Evolutionary conservation across 495 filamentous ascomycete species (phyloP).

Genomic region (Aspergillus conjunctus): DNA sequence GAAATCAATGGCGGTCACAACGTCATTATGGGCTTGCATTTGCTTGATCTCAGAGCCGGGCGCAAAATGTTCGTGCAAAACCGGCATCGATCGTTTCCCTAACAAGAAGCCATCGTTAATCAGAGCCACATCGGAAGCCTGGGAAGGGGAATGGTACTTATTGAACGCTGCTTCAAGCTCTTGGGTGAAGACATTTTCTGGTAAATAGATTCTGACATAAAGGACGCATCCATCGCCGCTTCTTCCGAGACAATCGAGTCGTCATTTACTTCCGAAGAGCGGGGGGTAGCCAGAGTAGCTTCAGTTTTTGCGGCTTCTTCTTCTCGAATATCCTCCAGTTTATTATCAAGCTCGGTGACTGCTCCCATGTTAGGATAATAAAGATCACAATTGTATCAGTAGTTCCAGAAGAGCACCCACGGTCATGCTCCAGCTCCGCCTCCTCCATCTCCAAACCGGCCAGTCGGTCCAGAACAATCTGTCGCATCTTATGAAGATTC

Average conservation of each 20-base stretch:
- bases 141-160: constrained; percentile 36
- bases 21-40: constrained; percentile 84
- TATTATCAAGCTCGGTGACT: constrained; percentile 84
- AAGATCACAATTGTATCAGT: constrained; percentile 13
- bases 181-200: constrained; percentile 78
- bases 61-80: constrained; percentile 93
- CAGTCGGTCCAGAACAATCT: constrained; percentile 87
- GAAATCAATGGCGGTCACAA: constrained; percentile 89
- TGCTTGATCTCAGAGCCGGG: constrained; percentile 87
- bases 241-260: constrained; percentile 55
- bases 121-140: not conserved
- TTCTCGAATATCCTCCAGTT: constrained; percentile 82
- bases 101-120: not conserved
- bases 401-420: constrained; percentile 51
- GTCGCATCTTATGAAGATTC: constrained; percentile 90
- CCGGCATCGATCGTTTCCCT: constrained; percentile 84
- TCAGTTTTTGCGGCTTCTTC: constrained; percentile 62
- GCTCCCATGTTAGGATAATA: not conserved
- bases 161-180: constrained; percentile 65
- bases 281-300: constrained; percentile 34
- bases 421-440: constrained; percentile 81
- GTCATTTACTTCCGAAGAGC: constrained; percentile 58
- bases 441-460: constrained; percentile 93
- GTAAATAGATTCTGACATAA: constrained; percentile 98
- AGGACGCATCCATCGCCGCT: constrained; percentile 63